Conservation (phyloP, 1,284 basidiomycete genomes). For the Thelephora terrestris region DNA sequence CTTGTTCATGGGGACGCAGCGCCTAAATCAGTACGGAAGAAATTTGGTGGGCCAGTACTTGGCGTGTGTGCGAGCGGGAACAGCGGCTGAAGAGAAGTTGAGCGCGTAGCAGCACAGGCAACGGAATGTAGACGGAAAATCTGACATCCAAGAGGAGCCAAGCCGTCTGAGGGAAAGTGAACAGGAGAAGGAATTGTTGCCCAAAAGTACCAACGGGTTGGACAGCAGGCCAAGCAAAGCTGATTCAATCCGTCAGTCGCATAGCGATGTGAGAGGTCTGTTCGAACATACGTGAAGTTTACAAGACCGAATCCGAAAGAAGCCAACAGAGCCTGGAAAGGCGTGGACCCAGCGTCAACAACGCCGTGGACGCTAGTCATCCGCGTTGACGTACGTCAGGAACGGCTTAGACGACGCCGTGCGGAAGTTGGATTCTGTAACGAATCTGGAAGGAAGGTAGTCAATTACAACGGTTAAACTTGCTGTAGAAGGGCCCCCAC, state of each 20-base stretch:
- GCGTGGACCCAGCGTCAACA: slow-evolving; percentile 36
- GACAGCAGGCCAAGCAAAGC: slow-evolving; percentile 47
- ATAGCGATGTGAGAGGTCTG: too few species aligned
- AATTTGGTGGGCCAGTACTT: slow-evolving; percentile 49
- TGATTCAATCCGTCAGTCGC: too few species aligned
- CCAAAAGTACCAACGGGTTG: slow-evolving; percentile 56
- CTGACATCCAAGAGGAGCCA: slow-evolving; percentile 53
- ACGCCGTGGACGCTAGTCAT: too few species aligned
- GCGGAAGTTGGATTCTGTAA: too few species aligned
- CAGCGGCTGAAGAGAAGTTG: slow-evolving; percentile 35
- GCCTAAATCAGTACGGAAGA: slow-evolving; percentile 50
- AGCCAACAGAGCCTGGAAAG: slow-evolving; percentile 43
- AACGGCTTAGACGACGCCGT: too few species aligned
- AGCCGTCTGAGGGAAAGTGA: slow-evolving; percentile 59
- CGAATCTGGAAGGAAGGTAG: too few species aligned
- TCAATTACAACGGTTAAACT: too few species aligned
- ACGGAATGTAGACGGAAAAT: slow-evolving; percentile 39
- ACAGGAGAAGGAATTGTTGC: slow-evolving; percentile 54
- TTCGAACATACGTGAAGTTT: slow-evolving; percentile 26
- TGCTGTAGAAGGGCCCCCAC: too few species aligned
- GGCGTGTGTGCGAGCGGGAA: slow-evolving; percentile 54
- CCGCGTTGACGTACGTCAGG: too few species aligned
- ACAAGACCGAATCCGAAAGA: slow-evolving; percentile 46
- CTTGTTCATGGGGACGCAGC: slow-evolving; percentile 43
- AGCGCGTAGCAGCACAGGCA: not conserved